phyloP scores from a whole-genome alignment of 768 basidiomycete genomes.

The Cystobasidium tubakii region DNA sequence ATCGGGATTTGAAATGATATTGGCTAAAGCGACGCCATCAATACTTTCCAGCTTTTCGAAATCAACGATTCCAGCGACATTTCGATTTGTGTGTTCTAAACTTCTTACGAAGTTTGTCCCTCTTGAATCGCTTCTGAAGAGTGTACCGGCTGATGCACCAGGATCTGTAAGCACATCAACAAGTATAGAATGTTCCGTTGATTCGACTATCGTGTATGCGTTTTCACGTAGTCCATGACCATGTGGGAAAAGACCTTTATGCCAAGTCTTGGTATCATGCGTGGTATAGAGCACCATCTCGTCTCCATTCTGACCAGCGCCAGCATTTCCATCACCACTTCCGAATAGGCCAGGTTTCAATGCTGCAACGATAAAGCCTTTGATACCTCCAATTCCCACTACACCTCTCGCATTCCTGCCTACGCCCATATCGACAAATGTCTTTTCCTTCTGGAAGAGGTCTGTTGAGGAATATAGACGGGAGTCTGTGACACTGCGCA shows the following conservation, averaged over 20 bases:
- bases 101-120: conserved; percentile 91
- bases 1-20: conserved; percentile 73
- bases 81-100: conserved; percentile 85
- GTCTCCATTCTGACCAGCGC: conserved; percentile 51
- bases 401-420: conserved; percentile 79
- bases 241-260: conserved; percentile 86
- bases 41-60: conserved; percentile 81
- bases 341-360: conserved; percentile 62
- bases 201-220: conserved; percentile 92
- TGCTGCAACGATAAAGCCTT: conserved; percentile 86
- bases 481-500: conserved; percentile 53
- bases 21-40: conserved; percentile 85
- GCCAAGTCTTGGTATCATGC: conserved; percentile 75
- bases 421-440: conserved; percentile 73
- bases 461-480: conserved; percentile 77
- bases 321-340: conserved; percentile 42
- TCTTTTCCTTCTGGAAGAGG: conserved; percentile 64
- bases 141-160: conserved; percentile 64
- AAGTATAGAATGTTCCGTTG: conserved; percentile 82
- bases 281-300: conserved; percentile 83
- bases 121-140: conserved; percentile 88
- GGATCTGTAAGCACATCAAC: conserved; percentile 78
- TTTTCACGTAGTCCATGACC: conserved; percentile 66
- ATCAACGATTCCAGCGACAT: conserved; percentile 80
- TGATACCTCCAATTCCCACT: conserved; percentile 85